Percentiles rank a stretch among this genome's conserved stretches.
These are phyloP conservation scores for Diddensiella caesifluorescens DNA, from an alignment of 805 yeast genomes.

Conservation along the genomic window DNA sequence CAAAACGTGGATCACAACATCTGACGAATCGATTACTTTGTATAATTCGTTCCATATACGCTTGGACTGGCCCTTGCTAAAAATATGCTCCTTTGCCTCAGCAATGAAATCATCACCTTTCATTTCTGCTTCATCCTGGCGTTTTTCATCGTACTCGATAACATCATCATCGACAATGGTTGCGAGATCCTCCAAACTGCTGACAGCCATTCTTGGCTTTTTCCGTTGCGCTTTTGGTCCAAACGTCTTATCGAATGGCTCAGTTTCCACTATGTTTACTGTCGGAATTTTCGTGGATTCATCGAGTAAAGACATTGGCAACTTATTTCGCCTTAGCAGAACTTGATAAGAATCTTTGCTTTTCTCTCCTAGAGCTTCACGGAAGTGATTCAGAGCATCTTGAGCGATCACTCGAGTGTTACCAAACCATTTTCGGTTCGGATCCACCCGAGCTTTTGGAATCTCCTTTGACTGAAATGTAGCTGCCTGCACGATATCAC, in stretches of 20 bases:
- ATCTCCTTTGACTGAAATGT: slow-evolving; percentile 79
- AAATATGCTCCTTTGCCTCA: slow-evolving; percentile 92
- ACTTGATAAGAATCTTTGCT: slow-evolving; percentile 81
- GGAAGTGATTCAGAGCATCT: slow-evolving; percentile 88
- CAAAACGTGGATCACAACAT: slow-evolving; percentile 90
- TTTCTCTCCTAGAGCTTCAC: slow-evolving; percentile 88
- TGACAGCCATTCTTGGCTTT: slow-evolving; percentile 76
- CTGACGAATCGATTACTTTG: slow-evolving; percentile 95
- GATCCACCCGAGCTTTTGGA: slow-evolving; percentile 91
- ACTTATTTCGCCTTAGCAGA: slow-evolving; percentile 76
- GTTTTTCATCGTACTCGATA: slow-evolving; percentile 62
- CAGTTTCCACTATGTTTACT: slow-evolving; percentile 81
- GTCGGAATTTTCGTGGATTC: slow-evolving; percentile 68
- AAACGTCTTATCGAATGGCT: slow-evolving; percentile 71
- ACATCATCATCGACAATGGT: slow-evolving; percentile 51
- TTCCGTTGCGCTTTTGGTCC: slow-evolving; percentile 95
- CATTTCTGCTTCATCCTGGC: slow-evolving; percentile 45
- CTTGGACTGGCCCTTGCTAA: slow-evolving; percentile 95
- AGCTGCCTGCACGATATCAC: slow-evolving; percentile 85
- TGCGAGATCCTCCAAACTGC: slow-evolving; percentile 76
- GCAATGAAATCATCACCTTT: slow-evolving; percentile 74
- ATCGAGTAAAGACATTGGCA: slow-evolving; percentile 92
- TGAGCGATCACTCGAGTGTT: slow-evolving; percentile 96
- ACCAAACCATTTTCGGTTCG: slow-evolving; percentile 96
- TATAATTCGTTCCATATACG: slow-evolving; percentile 98